phyloP scores from a whole-genome alignment of 768 basidiomycete genomes.

The Leccinum rimulosum region DNA sequence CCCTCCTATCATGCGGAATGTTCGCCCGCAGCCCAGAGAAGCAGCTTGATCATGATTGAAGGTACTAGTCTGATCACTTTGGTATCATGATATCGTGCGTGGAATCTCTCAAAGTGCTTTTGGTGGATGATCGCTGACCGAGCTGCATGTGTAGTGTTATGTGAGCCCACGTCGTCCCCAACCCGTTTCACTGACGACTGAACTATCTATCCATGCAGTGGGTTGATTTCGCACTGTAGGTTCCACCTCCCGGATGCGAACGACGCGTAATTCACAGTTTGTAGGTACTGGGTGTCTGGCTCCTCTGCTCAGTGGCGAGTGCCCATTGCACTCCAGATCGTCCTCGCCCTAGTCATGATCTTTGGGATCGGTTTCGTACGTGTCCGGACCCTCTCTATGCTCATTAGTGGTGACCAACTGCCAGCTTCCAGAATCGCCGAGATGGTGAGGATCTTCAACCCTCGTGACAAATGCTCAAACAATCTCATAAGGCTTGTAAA shows the following conservation, averaged over 20 bases:
- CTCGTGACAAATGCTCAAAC: not conserved
- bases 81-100: conserved; percentile 64
- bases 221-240: conserved; percentile 62
- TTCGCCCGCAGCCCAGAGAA: conserved; percentile 55
- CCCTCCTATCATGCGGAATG: conserved; percentile 62
- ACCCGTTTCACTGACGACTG: not conserved
- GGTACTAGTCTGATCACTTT: conserved; percentile 60
- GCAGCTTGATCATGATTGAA: conserved; percentile 64
- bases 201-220: conserved; percentile 37
- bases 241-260: not conserved
- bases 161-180: conserved; percentile 12
- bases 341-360: conserved; percentile 54
- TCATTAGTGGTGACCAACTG: not conserved
- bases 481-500: no score
- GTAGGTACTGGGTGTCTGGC: conserved; percentile 48
- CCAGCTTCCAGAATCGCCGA: conserved; percentile 58
- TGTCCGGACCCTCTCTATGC: not conserved
- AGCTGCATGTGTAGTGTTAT: conserved; percentile 15
- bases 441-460: conserved; percentile 31
- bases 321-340: conserved; percentile 58
- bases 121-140: not conserved
- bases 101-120: not conserved
- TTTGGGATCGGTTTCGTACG: conserved; percentile 3
- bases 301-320: conserved; percentile 62
- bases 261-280: not conserved